Conservation (phyloP, 2,329 filamentous ascomycete genomes). For the Didymella arachidicola region DNA sequence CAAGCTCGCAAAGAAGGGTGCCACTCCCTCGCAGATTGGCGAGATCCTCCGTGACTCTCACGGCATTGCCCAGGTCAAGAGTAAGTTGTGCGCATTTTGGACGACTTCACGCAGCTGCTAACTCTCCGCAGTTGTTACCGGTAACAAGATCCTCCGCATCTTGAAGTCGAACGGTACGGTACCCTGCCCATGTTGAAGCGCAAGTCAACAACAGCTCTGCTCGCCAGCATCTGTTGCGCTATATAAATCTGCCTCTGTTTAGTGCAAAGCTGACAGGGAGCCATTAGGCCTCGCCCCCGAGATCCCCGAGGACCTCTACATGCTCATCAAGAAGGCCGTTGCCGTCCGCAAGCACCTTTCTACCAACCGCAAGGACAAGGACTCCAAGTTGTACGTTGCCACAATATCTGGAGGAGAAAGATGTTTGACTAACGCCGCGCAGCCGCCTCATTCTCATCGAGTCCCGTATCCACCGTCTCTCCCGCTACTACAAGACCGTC, state of each 20-base stretch:
- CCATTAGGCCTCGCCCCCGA: slow-evolving; percentile 91
- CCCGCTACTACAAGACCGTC: slow-evolving; percentile 99
- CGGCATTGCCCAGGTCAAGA: slow-evolving; percentile 96
- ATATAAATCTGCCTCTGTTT: slow-evolving; percentile 58
- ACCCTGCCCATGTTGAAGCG: slow-evolving; percentile 53
- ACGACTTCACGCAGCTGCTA: slow-evolving; percentile 17
- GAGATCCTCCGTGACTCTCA: slow-evolving; percentile 98
- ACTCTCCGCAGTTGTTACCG: slow-evolving; percentile 61
- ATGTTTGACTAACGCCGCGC: slow-evolving; percentile 19
- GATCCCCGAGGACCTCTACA: slow-evolving; percentile 99
- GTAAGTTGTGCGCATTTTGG: slow-evolving; percentile 62
- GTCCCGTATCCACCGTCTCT: slow-evolving; percentile 99
- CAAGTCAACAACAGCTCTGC: slow-evolving; percentile 49
- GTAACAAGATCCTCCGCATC: slow-evolving; percentile 99
- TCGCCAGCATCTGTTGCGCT: slow-evolving; percentile 71
- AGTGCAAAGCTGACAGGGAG: slow-evolving; percentile 49
- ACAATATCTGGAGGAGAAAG: neutral
- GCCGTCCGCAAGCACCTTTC: slow-evolving; percentile 98
- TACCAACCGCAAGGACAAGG: slow-evolving; percentile 99
- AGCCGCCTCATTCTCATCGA: slow-evolving; percentile 98
- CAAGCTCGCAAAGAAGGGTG: slow-evolving; percentile 99
- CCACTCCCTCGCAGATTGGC: slow-evolving; percentile 98
- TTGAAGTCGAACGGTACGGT: slow-evolving; percentile 95
- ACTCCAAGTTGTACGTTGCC: slow-evolving; percentile 81
- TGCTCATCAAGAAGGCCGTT: slow-evolving; percentile 99